These are phyloP conservation scores for Biscogniauxia marginata DNA, from an alignment of 2,329 filamentous ascomycete genomes.

Conservation along the genomic window DNA sequence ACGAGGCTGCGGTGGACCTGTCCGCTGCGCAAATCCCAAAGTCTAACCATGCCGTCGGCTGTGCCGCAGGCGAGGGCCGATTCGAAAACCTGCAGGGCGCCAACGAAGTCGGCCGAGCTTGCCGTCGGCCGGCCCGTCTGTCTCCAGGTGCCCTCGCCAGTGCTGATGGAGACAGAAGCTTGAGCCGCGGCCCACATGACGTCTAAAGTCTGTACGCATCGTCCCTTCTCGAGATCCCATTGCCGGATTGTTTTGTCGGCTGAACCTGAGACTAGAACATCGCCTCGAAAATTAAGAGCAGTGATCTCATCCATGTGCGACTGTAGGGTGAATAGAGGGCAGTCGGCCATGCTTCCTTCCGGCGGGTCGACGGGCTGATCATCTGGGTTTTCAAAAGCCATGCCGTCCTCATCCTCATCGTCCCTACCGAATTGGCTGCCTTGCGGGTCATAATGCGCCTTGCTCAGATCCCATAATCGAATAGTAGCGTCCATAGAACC, in stretches of 20 bases:
- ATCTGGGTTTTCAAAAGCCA: constrained; percentile 71
- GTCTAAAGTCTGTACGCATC: constrained; percentile 94
- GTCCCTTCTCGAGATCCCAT: constrained; percentile 96
- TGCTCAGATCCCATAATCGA: constrained; percentile 89
- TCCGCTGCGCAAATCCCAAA: constrained; percentile 95
- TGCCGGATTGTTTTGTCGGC: constrained; percentile 96
- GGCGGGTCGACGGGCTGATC: constrained; percentile 68
- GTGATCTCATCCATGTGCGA: constrained; percentile 94
- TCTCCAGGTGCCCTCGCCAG: constrained; percentile 67
- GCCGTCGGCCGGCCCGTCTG: constrained; percentile 65
- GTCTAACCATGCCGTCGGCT: constrained; percentile 91
- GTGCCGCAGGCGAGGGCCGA: constrained; percentile 94
- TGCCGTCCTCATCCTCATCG: constrained; percentile 61
- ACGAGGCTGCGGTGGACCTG: constrained; percentile 97
- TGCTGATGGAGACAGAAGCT: constrained; percentile 67
- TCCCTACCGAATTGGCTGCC: constrained; percentile 60
- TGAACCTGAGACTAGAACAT: constrained; percentile 91
- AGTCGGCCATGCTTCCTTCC: constrained; percentile 82
- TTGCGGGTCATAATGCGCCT: constrained; percentile 77
- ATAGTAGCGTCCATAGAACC: constrained; percentile 95
- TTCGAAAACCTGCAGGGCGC: constrained; percentile 92
- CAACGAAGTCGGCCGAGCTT: constrained; percentile 83
- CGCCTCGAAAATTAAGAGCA: constrained; percentile 83
- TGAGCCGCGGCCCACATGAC: constrained; percentile 98
- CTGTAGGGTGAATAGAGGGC: constrained; percentile 81